These are phyloP conservation scores for Hanseniaspora guilliermondii DNA, from an alignment of 805 yeast species.

Conservation along the genomic window DNA sequence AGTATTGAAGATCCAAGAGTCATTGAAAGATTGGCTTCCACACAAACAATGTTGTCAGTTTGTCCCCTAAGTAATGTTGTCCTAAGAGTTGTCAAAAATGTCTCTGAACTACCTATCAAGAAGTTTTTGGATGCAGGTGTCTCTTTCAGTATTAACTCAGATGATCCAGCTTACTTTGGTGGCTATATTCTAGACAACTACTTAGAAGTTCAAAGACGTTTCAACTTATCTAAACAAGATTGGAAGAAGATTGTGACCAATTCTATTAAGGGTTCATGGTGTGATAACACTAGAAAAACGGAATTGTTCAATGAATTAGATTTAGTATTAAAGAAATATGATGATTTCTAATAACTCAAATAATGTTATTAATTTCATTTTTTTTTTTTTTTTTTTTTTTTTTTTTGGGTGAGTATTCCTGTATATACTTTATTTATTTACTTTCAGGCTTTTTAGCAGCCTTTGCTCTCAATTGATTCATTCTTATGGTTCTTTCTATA, in stretches of 20 bases:
- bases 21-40: constrained; percentile 43
- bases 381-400: not conserved
- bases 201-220: constrained; percentile 48
- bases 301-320: constrained; percentile 37
- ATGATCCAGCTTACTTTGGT: constrained; percentile 75
- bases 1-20: constrained; percentile 43
- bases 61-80: constrained; percentile 73
- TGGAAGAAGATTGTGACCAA: constrained; percentile 57
- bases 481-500: constrained; percentile 53
- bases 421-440: not conserved
- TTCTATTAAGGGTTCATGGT: constrained; percentile 65
- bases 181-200: constrained; percentile 75
- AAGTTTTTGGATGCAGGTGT: constrained; percentile 48
- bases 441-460: constrained; percentile 14
- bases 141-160: constrained; percentile 65
- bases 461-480: constrained; percentile 35
- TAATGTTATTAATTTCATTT: too few species aligned
- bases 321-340: constrained; percentile 30
- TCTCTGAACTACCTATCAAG: constrained; percentile 53
- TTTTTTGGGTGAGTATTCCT: constrained; percentile 12
- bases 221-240: constrained; percentile 45
- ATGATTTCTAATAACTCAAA: not conserved
- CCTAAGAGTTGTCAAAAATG: constrained; percentile 58
- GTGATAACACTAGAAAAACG: constrained; percentile 43
- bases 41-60: constrained; percentile 48